Evolutionary conservation across 73 alveolate genomes (phyloP).

Genomic region (Uronychia setigera): DNA sequence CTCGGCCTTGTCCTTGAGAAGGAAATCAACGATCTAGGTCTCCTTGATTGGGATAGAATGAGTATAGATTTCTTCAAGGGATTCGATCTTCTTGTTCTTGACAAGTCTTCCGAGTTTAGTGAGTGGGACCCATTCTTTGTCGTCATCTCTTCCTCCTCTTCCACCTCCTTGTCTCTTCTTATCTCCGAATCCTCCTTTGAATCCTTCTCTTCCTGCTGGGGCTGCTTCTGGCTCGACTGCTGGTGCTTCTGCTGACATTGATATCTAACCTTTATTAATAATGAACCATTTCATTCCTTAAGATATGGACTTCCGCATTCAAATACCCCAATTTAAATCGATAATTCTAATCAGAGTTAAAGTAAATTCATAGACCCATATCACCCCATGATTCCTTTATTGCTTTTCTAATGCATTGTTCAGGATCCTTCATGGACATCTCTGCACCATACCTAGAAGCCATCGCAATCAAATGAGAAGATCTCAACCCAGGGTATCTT

Average conservation of each 20-base stretch:
- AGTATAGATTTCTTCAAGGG: conserved; percentile 98
- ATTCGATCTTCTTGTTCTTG: conserved; percentile 91
- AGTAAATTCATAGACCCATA: too few relatives aligned
- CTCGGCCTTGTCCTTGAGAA: conserved; percentile 83
- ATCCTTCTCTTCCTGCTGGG: conserved; percentile 86
- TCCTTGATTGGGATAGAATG: conserved; percentile 99
- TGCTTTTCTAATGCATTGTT: too few relatives aligned
- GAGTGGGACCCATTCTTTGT: conserved; percentile 98
- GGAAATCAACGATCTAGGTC: conserved; percentile 83
- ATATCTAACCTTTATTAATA: not conserved
- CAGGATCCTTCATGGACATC: too few relatives aligned
- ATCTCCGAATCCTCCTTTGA: conserved; percentile 91
- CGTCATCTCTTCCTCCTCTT: conserved; percentile 93
- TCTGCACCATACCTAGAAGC: too few relatives aligned
- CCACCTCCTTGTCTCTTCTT: conserved; percentile 87
- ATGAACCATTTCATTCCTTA: not conserved
- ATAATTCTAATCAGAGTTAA: too few relatives aligned
- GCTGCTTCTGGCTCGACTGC: conserved; percentile 67
- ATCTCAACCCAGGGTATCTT: too few relatives aligned
- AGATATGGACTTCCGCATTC: not conserved
- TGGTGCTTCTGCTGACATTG: conserved; percentile 38
- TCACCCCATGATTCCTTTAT: too few relatives aligned
- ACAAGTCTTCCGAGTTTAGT: conserved; percentile 99
- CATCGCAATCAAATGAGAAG: too few relatives aligned
- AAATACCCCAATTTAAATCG: not conserved